Conservation (phyloP, 345 rosid species). For the Eutrema heterophyllum region DNA sequence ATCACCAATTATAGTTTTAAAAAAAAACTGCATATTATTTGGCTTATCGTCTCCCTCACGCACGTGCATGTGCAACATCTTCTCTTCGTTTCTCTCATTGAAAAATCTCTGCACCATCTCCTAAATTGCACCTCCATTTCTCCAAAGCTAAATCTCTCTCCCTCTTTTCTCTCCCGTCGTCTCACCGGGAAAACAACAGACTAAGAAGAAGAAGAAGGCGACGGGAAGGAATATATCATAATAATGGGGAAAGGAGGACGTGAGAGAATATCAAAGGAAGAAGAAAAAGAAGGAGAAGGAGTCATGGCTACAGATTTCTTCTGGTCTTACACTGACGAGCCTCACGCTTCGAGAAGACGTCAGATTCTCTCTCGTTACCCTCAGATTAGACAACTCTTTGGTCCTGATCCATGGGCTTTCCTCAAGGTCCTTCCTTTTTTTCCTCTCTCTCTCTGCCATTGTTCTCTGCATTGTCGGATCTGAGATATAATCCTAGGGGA, state of each 20-base stretch:
- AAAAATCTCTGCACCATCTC: background rate
- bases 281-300: constrained; percentile 34
- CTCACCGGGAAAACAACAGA: background rate
- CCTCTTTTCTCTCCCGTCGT: background rate
- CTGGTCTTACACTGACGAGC: constrained; percentile 94
- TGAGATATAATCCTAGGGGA: no score
- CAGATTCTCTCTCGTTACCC: constrained; percentile 90
- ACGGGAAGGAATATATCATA: background rate
- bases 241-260: constrained; percentile 31
- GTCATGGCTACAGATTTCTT: constrained; percentile 80
- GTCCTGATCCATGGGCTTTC: constrained; percentile 81
- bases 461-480: background rate
- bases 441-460: background rate
- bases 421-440: constrained; percentile 41
- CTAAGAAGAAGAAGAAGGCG: background rate
- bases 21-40: background rate
- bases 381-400: constrained; percentile 75
- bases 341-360: constrained; percentile 70
- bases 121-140: constrained; percentile 3
- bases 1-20: background rate
- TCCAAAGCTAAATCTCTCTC: background rate
- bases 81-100: background rate
- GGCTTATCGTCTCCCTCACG: background rate
- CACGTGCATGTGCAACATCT: constrained; percentile 1
- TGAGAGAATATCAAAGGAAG: constrained; percentile 21